Percentiles rank a stretch among this genome's conserved stretches.
Evolutionary conservation across 306 rosid genomes (phyloP).

Genomic region (Fragaria iinumae): DNA sequence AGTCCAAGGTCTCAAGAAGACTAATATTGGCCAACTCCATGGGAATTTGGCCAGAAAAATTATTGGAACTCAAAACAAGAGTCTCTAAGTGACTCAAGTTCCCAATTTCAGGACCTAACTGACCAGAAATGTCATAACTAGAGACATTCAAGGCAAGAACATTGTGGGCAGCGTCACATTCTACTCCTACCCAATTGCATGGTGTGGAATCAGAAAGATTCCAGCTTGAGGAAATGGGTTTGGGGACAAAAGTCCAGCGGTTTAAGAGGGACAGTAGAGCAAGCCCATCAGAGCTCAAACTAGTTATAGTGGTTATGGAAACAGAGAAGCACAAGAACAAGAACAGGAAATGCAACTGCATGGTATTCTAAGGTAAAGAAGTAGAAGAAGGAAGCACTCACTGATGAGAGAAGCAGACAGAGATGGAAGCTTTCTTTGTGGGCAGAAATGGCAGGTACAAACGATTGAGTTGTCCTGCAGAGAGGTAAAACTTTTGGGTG

Average conservation of each 20-base stretch:
- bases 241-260: conserved; percentile 48
- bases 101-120: conserved; percentile 53
- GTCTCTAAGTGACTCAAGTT: conserved; percentile 39
- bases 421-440: not conserved
- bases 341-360: conserved; percentile 30
- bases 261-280: conserved; percentile 45
- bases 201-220: conserved; percentile 56
- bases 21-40: conserved; percentile 40
- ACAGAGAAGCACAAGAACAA: conserved; percentile 35
- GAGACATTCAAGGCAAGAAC: conserved; percentile 57
- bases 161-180: conserved; percentile 43
- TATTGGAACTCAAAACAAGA: conserved; percentile 35
- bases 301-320: conserved; percentile 20
- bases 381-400: conserved; percentile 12
- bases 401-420: not conserved
- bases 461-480: not conserved
- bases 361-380: not conserved
- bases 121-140: conserved; percentile 43
- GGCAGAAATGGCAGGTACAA: not conserved
- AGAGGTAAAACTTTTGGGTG: not conserved
- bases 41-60: conserved; percentile 50
- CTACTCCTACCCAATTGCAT: conserved; percentile 72
- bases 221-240: conserved; percentile 54
- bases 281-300: conserved; percentile 63
- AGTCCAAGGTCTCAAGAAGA: conserved; percentile 40